Evolutionary conservation across 2,329 filamentous ascomycete genomes (phyloP), one percentile per base, ranked within the genome.

Genomic region (Talaromyces sp.): DNA sequence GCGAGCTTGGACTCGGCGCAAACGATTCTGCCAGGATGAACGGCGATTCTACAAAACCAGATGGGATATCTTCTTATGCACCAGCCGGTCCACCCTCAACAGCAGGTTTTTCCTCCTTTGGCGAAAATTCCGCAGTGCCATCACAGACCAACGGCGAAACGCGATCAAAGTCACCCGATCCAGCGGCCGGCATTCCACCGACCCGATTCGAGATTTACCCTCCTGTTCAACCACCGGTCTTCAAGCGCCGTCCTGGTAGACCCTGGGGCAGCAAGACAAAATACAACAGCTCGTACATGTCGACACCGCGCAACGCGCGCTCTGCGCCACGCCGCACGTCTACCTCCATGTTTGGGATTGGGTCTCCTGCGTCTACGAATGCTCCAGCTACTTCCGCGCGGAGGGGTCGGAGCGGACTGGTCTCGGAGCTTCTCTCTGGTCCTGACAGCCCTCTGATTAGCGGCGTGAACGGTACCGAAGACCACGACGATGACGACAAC

Each of bases 121-220:
- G 48, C 11, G 59, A 55, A 55, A 33, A 42, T n/a, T 55, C 48
- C 6, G 14, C 28, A n/a, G 37, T 28, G 5, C 11, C 3, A 18
- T 61, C 59, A n/a, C 48, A 61, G 18, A 18, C 64, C 12, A 72
- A 73, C 62, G 71, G 74, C 33, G 60, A 71, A 16, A 58, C 67
- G 8, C 63, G 65, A 16, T 57, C 54, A 3, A 65, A 62, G 7
- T 58, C 68, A 11, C 54, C 67, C 1, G 71, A 76, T 33, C 73
- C 75, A 42, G 71, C 72, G 9, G 71, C 69, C 5, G 71, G 71
- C 16, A 77, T 79, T 40, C 77, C 77, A 6, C 75, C 77, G 4
- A 76, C 75, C 64, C 70, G 77, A 60, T 79, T 78, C 35, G 76
- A 78, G 58, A 72, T 79, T n/a, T 78, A 73, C 64, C 77, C 77